Base-by-base conservation (phyloP, 1,284 basidiomycete genomes). In the Cutaneotrichosporon sp. region DNA sequence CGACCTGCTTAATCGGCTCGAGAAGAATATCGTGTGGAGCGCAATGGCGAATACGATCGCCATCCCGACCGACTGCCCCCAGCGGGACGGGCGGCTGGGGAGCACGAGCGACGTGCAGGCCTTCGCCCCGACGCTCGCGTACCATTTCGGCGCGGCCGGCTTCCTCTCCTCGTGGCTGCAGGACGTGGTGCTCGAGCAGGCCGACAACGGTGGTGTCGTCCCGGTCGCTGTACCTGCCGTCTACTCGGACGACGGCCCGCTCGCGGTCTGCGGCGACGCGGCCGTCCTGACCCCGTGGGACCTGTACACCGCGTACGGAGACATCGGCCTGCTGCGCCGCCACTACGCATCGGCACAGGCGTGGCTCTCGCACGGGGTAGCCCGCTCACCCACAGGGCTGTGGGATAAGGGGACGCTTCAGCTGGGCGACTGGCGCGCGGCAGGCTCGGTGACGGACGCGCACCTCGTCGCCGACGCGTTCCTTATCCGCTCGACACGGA, bases 21-120 rank as follows among this genome's bases (percentile, higher is more conserved):
- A 71, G 45, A 29, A 55, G 29, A 71, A 71, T 46, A 59, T 65
- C 7, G 51, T 66, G 0, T 69, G 69, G 65, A 52, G 57, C 10
- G 50, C 65, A 57, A 48, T 55, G 8, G 44, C 34, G 17, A 71
- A 71, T 55, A 68, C 68, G 44, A 60, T 71, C 10, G 59, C 59
- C 5, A 42, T 72, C 2, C 70, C 67, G 6, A 71, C 64, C 20
- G 70, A 71, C 38, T 71, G 70, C 51, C 70, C 70, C 7, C 70
- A 72, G 59, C 61, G 70, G 19, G 68, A 72, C 46, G 70, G 70
- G 51, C 57, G 70, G 7, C 59, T 70, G 3, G 70, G 70, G 7
- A 70, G 70, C 68, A 72, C 68, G 0, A 68, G 67, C 17, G 70
- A 72, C 45, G 53, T 69, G 8, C 63, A 67, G 39, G 68, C 65